Conservation (phyloP, 140 eudicot species). For the Oenanthe javanica region DNA sequence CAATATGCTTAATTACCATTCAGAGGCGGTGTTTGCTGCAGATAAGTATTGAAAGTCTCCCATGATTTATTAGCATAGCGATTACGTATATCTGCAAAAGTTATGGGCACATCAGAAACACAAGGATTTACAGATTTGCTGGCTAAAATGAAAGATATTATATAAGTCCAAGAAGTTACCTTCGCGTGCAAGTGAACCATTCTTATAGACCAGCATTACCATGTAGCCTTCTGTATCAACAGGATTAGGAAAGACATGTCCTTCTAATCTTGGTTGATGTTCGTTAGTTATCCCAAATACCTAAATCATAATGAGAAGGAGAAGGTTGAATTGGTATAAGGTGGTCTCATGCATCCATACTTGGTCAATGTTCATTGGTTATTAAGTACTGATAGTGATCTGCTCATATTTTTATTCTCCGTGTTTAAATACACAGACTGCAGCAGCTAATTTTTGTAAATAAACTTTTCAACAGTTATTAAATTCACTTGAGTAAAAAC, state of each 20-base stretch:
- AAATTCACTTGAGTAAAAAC: background rate
- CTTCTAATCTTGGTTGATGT: conserved; percentile 76
- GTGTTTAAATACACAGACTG: background rate
- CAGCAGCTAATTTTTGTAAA: background rate
- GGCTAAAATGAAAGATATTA: background rate
- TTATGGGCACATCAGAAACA: background rate
- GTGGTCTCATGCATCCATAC: background rate
- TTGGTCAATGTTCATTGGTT: background rate
- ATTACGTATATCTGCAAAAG: conserved; percentile 58
- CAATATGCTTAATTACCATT: conserved; percentile 38
- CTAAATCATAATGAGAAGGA: conserved; percentile 17
- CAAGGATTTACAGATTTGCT: background rate
- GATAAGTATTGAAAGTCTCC: conserved; percentile 57
- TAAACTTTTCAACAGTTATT: background rate
- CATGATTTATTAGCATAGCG: conserved; percentile 67
- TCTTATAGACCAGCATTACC: conserved; percentile 92
- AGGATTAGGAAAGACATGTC: conserved; percentile 90
- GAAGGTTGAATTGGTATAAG: background rate
- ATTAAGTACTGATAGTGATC: background rate
- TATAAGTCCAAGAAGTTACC: conserved; percentile 27
- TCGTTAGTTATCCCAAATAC: conserved; percentile 82
- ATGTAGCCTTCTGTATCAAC: conserved; percentile 78
- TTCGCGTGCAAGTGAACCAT: conserved; percentile 94
- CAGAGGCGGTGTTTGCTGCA: conserved; percentile 60
- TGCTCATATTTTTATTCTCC: background rate